Evolutionary conservation across 768 basidiomycete genomes (phyloP), one percentile per base, ranked within the genome.

Genomic region (Nidularia pulvinata): DNA sequence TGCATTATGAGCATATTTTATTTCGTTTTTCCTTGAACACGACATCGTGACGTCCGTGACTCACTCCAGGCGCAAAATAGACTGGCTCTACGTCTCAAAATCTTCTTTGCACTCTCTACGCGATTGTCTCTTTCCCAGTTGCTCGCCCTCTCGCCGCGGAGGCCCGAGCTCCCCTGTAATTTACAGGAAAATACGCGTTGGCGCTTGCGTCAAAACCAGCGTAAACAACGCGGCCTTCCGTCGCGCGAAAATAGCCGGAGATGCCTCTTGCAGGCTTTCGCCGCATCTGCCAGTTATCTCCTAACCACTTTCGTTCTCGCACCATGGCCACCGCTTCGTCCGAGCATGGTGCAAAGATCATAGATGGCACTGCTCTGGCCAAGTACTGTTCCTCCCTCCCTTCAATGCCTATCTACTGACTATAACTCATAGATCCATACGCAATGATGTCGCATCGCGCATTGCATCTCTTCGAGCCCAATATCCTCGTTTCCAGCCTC

Each of bases 401-500:
- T 32, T 52, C 6, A 9, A 33, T 51, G 36, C 36, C 19, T 2
- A 22, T 7, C 25, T 16, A 19, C 22, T 43, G 35, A 37, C 48
- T 51, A n/a, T 14, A 9, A 7, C 13, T 32, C 35, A 19, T 63
- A 97, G 95, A 74, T 83, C 89, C 5, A 83, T 96, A 62, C 90
- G 95, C 58, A 79, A 86, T 42, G 77, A 81, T 58, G 87, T 95
- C 60, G 79, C 89, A n/a, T 70, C 78, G 47, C 80, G 80, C 52
- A 92, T 98, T 69, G 75, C 76, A 42, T 61, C 81, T 1, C 68
- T 86, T 46, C 87, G 89, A 63, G 70, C 81, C 3, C 78, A 74
- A 56, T 86, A 81, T 68, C 91, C 95, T n/a, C 89, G 89, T 19
- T 99, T 98, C 77, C 83, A 87, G 62, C 91, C 97, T 10, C 85